phyloP scores from a whole-genome alignment of 2,329 filamentous ascomycete species.

The Pyricularia pennisetigena region DNA sequence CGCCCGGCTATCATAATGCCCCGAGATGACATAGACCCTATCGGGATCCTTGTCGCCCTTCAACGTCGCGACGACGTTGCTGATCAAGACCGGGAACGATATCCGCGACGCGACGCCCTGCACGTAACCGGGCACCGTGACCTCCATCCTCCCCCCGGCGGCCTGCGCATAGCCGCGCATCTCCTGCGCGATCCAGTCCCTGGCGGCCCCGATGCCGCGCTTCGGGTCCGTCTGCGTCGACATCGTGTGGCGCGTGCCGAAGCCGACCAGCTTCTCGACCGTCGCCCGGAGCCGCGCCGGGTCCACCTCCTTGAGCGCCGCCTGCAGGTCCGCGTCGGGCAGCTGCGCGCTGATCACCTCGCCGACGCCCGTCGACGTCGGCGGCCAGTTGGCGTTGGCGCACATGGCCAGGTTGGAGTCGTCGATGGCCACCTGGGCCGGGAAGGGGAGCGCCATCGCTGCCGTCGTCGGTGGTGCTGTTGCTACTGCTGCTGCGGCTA shows the following conservation, averaged over 20 bases:
- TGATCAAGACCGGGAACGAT: conserved; percentile 39
- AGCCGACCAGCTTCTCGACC: conserved; percentile 42
- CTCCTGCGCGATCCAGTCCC: conserved; percentile 44
- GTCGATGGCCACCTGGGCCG: background rate
- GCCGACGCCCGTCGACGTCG: conserved; percentile 9
- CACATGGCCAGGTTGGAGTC: conserved; percentile 5
- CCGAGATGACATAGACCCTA: conserved; percentile 41
- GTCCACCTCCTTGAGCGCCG: conserved; percentile 19
- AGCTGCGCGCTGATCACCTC: conserved; percentile 12
- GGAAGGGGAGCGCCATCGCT: background rate
- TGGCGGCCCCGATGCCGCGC: conserved; percentile 60
- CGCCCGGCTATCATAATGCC: conserved; percentile 44
- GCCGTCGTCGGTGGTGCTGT: background rate
- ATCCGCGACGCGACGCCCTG: conserved; percentile 36
- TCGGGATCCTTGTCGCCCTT: conserved; percentile 36
- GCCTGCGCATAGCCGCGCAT: conserved; percentile 35
- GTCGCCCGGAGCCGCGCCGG: conserved; percentile 35
- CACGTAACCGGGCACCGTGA: conserved; percentile 39
- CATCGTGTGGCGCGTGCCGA: conserved; percentile 47
- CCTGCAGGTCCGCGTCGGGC: conserved; percentile 12
- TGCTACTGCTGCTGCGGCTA: conserved; percentile 8
- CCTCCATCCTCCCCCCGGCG: conserved; percentile 38
- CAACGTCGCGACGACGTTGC: conserved; percentile 41
- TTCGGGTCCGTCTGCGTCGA: conserved; percentile 61
- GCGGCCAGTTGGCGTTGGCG: conserved; percentile 14